Evolutionary conservation across 495 filamentous ascomycete genomes (phyloP).

Genomic region (Penicillium nucicola): DNA sequence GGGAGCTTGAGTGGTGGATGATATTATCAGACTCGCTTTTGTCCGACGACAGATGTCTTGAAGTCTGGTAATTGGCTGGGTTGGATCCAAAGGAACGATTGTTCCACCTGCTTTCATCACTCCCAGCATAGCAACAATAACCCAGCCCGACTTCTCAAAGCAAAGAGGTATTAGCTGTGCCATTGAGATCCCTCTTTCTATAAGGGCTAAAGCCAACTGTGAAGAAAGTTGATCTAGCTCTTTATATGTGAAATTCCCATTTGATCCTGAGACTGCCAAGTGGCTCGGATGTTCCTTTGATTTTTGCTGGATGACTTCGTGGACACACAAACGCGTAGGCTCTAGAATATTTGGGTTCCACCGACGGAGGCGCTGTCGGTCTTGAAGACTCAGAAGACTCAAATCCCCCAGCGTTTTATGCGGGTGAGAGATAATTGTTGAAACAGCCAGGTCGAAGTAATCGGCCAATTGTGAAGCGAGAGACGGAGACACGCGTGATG

Average conservation of each 20-base stretch:
- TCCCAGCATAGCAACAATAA: slow-evolving; percentile 37
- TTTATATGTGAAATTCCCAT: neutral
- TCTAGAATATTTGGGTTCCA: no score
- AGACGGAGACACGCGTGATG: slow-evolving; percentile 10
- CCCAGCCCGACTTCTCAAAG: slow-evolving; percentile 44
- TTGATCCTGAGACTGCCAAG: neutral
- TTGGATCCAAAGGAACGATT: slow-evolving; percentile 46
- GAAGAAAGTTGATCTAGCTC: neutral
- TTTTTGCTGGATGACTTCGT: neutral
- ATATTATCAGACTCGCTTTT: slow-evolving; percentile 22
- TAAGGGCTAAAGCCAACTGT: neutral
- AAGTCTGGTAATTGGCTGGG: slow-evolving; percentile 44
- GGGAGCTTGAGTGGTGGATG: neutral
- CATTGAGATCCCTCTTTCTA: neutral
- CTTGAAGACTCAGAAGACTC: neutral
- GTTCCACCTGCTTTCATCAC: slow-evolving; percentile 48
- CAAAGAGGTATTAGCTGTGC: slow-evolving; percentile 26
- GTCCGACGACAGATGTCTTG: slow-evolving; percentile 46
- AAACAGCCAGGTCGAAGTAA: slow-evolving; percentile 25
- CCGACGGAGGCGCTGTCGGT: neutral
- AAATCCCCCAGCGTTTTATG: neutral
- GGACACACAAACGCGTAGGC: neutral
- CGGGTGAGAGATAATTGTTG: slow-evolving; percentile 3
- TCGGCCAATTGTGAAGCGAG: slow-evolving; percentile 14
- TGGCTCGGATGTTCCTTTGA: neutral